Evolutionary conservation across 1,284 basidiomycete genomes (phyloP), one percentile per base, ranked within the genome.

Genomic region (Inonotus hispidus): DNA sequence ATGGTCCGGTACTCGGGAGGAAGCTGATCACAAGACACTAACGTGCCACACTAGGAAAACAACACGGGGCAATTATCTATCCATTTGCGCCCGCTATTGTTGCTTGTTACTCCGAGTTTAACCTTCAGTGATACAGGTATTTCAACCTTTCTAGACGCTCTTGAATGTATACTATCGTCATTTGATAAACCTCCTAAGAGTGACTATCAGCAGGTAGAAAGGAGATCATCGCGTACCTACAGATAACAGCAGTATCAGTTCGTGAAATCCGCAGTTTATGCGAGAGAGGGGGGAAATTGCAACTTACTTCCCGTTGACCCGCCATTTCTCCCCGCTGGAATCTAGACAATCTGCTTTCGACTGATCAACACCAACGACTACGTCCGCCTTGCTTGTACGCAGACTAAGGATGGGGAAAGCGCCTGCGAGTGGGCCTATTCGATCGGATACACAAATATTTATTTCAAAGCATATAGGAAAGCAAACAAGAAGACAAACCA

Each of bases 301-400:
- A 7, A 78, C 88, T 71, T 71, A 93, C 88, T 87, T 87, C 65
- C 93, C 93, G 69, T 85, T 86, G 35, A 88, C 81, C 55, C 91
- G 77, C 93, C 93, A 95, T 62, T 86, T 86, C 66, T 85, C 82
- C 29, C 82, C 90, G 57, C 79, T 81, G 41, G 68, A 69, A 68
- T 95, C 91, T 7, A 95, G 76, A 64, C 77, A 75, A 63, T 87
- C 83, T 0, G 84, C 87, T 1, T 84, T 74, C 0, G 84, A 85
- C 60, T 82, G 75, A 1, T 82, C 74, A 4, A 96, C 79, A 1
- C 90, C 93, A 13, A 94, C 92, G 37, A 90, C 90, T 1, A 98
- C 95, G 70, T 98, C 95, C 0, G 96, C 96, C 73, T 99, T 98
- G 78, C 92, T 95, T 1, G 96, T 99, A 25, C 96, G 83, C 62